Conservation (phyloP, 768 basidiomycete species). For the Pleurotus eryngii region DNA sequence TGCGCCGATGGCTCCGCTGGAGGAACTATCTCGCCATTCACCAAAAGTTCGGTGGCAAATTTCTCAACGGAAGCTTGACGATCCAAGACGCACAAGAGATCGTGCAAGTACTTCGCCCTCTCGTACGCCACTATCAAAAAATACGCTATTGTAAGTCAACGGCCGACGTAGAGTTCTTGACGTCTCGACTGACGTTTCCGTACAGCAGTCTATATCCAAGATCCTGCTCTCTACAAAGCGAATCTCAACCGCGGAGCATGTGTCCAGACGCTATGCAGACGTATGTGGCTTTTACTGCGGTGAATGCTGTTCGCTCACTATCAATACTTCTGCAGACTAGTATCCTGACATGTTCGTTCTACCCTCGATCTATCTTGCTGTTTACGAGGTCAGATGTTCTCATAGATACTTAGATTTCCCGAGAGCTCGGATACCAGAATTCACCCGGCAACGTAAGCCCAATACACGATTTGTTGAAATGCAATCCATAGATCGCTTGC, state of each 20-base stretch:
- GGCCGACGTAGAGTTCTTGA: background rate
- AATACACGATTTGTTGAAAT: background rate
- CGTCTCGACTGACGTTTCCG: background rate
- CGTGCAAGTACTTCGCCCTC: slow-evolving; percentile 31
- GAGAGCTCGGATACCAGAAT: slow-evolving; percentile 17
- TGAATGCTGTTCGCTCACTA: background rate
- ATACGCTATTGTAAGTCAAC: slow-evolving; percentile 41
- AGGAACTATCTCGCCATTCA: slow-evolving; percentile 39
- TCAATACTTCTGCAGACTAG: slow-evolving; percentile 31
- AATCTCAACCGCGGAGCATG: slow-evolving; percentile 29
- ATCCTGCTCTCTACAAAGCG: slow-evolving; percentile 40
- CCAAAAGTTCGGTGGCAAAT: slow-evolving; percentile 31
- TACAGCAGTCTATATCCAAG: slow-evolving; percentile 43
- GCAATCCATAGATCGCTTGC: slow-evolving; percentile 12
- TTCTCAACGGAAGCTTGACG: slow-evolving; percentile 28
- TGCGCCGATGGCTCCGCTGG: slow-evolving; percentile 40
- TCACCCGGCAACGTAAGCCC: slow-evolving; percentile 29
- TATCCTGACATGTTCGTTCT: slow-evolving; percentile 33
- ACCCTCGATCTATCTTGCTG: too few relatives aligned
- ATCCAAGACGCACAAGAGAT: slow-evolving; percentile 45
- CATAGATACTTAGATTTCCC: slow-evolving; percentile 26
- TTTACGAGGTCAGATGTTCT: too few relatives aligned
- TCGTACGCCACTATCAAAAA: slow-evolving; percentile 53
- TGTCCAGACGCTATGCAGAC: slow-evolving; percentile 44
- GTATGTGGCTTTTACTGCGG: slow-evolving; percentile 27